Evolutionary conservation across 495 filamentous ascomycete genomes (phyloP).

Genomic region (Filosporella fistucella): DNA sequence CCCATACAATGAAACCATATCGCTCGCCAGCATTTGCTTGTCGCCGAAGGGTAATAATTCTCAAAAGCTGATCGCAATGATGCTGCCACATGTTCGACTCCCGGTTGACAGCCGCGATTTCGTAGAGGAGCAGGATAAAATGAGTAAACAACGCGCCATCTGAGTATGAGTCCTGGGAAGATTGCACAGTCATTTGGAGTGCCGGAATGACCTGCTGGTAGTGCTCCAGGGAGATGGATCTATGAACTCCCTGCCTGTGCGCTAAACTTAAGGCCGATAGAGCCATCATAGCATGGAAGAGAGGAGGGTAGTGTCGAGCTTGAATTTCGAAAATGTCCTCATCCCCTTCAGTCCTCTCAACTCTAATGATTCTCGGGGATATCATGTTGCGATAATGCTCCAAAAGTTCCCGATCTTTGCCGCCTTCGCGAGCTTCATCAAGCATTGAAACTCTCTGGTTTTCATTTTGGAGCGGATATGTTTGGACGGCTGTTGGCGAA

Average conservation of each 20-base stretch:
- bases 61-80: constrained; percentile 49
- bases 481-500: constrained; percentile 24
- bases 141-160: constrained; percentile 55
- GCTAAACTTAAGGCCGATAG: constrained; percentile 52
- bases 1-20: constrained; percentile 51
- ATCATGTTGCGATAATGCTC: constrained; percentile 41
- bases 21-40: constrained; percentile 40
- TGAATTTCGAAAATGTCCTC: constrained; percentile 43
- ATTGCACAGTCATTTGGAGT: constrained; percentile 40
- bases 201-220: constrained; percentile 50
- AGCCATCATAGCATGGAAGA: constrained; percentile 58
- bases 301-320: constrained; percentile 43
- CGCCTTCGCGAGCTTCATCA: constrained; percentile 22
- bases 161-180: constrained; percentile 45
- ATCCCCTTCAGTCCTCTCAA: neutral
- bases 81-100: constrained; percentile 50
- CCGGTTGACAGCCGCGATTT: constrained; percentile 45
- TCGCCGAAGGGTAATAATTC: constrained; percentile 43
- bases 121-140: constrained; percentile 56
- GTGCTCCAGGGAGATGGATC: constrained; percentile 47
- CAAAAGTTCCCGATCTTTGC: constrained; percentile 33
- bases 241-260: constrained; percentile 38
- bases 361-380: constrained; percentile 33
- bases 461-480: neutral
- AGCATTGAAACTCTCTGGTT: constrained; percentile 1